phyloP scores from a whole-genome alignment of 1,284 basidiomycete species.

The Amylostereum chailletii region DNA sequence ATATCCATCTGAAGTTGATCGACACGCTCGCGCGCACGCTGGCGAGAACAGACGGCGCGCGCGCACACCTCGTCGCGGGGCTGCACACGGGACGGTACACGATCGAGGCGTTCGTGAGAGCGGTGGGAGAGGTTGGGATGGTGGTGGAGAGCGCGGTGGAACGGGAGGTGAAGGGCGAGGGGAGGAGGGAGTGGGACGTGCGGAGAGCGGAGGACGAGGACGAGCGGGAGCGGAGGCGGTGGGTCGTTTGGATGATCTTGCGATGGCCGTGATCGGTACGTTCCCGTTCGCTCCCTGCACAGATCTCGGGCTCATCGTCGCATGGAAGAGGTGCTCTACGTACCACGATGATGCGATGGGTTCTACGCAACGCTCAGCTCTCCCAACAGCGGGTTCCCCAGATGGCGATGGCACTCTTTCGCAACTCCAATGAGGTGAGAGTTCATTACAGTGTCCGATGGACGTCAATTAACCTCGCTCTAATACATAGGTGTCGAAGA shows the following conservation, averaged over 20 bases:
- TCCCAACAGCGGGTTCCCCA: too few relatives aligned
- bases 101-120: constrained; percentile 47
- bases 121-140: constrained; percentile 30
- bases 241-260: constrained; percentile 61
- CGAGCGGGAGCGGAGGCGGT: constrained; percentile 53
- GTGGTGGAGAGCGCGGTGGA: constrained; percentile 40
- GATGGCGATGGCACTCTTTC: too few relatives aligned
- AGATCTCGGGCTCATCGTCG: too few relatives aligned
- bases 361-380: too few relatives aligned
- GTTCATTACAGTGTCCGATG: too few relatives aligned
- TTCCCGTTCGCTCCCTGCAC: background rate
- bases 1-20: constrained; percentile 44
- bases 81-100: constrained; percentile 69
- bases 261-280: constrained; percentile 33
- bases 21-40: constrained; percentile 41
- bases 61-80: constrained; percentile 57
- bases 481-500: too few relatives aligned
- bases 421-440: too few relatives aligned
- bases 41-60: constrained; percentile 30
- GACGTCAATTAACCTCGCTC: too few relatives aligned
- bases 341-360: too few relatives aligned
- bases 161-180: constrained; percentile 30
- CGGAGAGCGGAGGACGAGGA: constrained; percentile 42
- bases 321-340: too few relatives aligned
- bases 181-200: constrained; percentile 43